These are phyloP conservation scores for Trametes pubescens DNA, from an alignment of 1,284 basidiomycete genomes.

Conservation along the genomic window DNA sequence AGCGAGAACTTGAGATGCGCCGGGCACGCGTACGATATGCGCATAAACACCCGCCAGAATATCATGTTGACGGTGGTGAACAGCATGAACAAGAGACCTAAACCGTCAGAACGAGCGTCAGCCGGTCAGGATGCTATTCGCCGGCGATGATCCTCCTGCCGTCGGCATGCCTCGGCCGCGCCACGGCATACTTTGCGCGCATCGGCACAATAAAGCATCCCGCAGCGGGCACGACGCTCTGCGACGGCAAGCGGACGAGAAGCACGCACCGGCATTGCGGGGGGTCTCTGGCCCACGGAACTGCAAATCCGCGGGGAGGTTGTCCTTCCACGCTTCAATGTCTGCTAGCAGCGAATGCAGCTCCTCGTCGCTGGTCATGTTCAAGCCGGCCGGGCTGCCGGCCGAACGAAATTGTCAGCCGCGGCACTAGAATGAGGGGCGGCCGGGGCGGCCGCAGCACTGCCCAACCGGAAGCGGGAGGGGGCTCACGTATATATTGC, in stretches of 20 bases:
- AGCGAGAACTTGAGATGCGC: slow-evolving; percentile 86
- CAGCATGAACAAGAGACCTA: slow-evolving; percentile 85
- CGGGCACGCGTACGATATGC: slow-evolving; percentile 89
- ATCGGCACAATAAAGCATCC: slow-evolving; percentile 13
- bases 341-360: slow-evolving; percentile 75
- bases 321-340: slow-evolving; percentile 80
- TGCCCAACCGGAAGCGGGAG: slow-evolving; percentile 14
- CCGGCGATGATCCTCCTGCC: background rate
- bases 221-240: slow-evolving; percentile 3
- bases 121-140: background rate
- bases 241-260: slow-evolving; percentile 7
- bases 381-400: slow-evolving; percentile 83
- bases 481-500: slow-evolving; percentile 81
- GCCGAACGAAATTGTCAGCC: slow-evolving; percentile 28
- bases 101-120: slow-evolving; percentile 13
- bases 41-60: slow-evolving; percentile 95
- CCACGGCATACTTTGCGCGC: slow-evolving; percentile 16
- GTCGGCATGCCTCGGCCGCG: slow-evolving; percentile 15
- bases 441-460: slow-evolving; percentile 26
- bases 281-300: slow-evolving; percentile 76
- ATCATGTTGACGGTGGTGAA: slow-evolving; percentile 91
- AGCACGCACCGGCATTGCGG: slow-evolving; percentile 65
- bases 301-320: slow-evolving; percentile 77
- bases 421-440: slow-evolving; percentile 9
- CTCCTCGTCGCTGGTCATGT: slow-evolving; percentile 81